phyloP scores from a whole-genome alignment of 2,329 filamentous ascomycete genomes.

The Neoarthrinium moseri region DNA sequence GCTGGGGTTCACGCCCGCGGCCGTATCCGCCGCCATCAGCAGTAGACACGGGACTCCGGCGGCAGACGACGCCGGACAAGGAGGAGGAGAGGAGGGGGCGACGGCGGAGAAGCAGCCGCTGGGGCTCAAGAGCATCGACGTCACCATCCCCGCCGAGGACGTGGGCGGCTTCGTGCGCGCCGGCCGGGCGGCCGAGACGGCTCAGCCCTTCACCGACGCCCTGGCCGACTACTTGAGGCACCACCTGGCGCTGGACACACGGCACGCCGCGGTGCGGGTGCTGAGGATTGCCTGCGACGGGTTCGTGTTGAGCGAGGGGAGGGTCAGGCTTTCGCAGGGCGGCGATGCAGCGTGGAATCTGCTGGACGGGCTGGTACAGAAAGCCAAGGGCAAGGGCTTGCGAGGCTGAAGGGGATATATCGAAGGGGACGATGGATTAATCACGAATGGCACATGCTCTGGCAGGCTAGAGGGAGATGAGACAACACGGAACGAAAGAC shows the following conservation, averaged over 20 bases:
- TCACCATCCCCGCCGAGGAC: conserved; percentile 50
- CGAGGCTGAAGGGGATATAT: conserved; percentile 11
- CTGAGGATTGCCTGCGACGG: conserved; percentile 54
- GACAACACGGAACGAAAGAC: too few species aligned
- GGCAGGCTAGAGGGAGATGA: too few species aligned
- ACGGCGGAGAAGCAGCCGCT: conserved; percentile 12
- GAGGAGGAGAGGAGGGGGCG: not conserved
- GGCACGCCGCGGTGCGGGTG: conserved; percentile 53
- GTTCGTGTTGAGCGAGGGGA: conserved; percentile 51
- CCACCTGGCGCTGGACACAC: conserved; percentile 55
- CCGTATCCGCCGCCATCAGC: too few species aligned
- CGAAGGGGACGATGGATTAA: conserved; percentile 6
- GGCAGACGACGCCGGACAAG: conserved; percentile 8
- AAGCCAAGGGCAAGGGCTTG: conserved; percentile 11
- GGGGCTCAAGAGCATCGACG: conserved; percentile 46
- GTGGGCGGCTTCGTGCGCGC: conserved; percentile 43
- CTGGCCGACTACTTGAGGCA: conserved; percentile 47
- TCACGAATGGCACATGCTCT: too few species aligned
- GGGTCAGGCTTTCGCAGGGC: conserved; percentile 54
- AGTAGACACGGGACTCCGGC: not conserved
- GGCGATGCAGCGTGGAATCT: conserved; percentile 14
- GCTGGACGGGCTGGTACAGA: conserved; percentile 9
- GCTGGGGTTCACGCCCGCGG: conserved; percentile 47
- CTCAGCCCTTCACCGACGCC: conserved; percentile 43
- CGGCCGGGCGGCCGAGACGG: conserved; percentile 32